Evolutionary conservation across 177 flowering plant species (phyloP).

Genomic region (Vitis hybrid): DNA sequence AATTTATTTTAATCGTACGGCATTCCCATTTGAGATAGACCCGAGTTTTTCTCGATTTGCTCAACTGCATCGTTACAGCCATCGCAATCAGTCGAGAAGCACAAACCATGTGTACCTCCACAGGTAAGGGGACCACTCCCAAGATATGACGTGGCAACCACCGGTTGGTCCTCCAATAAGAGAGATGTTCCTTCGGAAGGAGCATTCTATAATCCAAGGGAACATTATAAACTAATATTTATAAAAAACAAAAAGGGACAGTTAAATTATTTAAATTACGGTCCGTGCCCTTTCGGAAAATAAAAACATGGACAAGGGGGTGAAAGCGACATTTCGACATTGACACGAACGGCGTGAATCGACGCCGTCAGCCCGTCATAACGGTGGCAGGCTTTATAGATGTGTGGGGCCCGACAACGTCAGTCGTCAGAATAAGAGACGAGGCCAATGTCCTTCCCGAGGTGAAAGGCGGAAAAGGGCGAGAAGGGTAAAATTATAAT

Average conservation of each 20-base stretch:
- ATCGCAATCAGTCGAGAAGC: too few relatives aligned
- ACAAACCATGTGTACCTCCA: too few relatives aligned
- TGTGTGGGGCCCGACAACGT: not conserved
- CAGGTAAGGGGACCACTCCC: not conserved
- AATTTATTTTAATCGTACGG: too few relatives aligned
- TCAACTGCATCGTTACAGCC: too few relatives aligned
- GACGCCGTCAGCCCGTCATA: not conserved
- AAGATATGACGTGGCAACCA: not conserved
- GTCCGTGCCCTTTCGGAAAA: not conserved
- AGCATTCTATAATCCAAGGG: slow-evolving; percentile 12
- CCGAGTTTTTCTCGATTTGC: too few relatives aligned
- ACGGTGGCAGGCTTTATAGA: slow-evolving; percentile 7
- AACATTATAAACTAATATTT: slow-evolving; percentile 1
- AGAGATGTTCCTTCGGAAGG: slow-evolving; percentile 1
- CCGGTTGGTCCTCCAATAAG: not conserved
- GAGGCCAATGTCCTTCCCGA: slow-evolving; percentile 39
- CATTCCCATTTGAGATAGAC: too few relatives aligned
- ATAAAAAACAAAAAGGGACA: not conserved
- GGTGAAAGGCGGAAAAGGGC: slow-evolving; percentile 10
- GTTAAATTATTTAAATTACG: not conserved
- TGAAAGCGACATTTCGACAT: slow-evolving; percentile 15
- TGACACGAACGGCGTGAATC: slow-evolving; percentile 19
- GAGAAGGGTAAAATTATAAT: not conserved
- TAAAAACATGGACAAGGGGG: not conserved
- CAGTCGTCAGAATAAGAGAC: slow-evolving; percentile 1